phyloP scores from a whole-genome alignment of 352 stramenopile genomes.

The Phytophthora constricta region DNA sequence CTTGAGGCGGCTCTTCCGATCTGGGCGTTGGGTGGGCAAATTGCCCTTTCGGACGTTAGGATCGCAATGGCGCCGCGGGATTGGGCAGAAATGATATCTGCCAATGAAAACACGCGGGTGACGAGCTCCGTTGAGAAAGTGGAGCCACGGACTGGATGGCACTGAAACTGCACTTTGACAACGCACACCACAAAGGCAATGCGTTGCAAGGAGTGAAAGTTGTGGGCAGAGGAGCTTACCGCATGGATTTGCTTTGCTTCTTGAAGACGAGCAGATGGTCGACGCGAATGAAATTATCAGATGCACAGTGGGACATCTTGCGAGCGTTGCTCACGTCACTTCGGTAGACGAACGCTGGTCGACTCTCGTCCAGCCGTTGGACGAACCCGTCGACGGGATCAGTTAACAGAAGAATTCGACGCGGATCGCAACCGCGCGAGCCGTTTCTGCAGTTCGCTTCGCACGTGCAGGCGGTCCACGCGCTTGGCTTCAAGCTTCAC shows the following conservation, averaged over 20 bases:
- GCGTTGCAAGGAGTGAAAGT: too few relatives aligned
- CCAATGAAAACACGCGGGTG: neutral
- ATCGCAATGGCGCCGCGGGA: neutral
- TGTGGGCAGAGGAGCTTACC: too few relatives aligned
- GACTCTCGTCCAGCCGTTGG: neutral
- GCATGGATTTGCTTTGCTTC: too few relatives aligned
- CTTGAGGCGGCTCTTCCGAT: constrained; percentile 26
- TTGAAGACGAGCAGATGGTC: neutral
- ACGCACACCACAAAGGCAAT: too few relatives aligned
- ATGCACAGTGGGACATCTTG: constrained; percentile 26
- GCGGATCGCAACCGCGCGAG: constrained; percentile 16
- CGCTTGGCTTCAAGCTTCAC: constrained; percentile 69
- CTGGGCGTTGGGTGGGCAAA: constrained; percentile 19
- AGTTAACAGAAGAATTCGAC: neutral
- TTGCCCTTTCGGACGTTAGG: constrained; percentile 17
- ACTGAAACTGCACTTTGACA: too few relatives aligned
- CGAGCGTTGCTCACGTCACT: neutral
- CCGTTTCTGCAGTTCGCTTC: constrained; percentile 53
- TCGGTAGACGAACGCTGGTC: neutral
- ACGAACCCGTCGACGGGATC: neutral
- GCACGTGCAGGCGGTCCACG: constrained; percentile 59
- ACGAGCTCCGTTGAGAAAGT: too few relatives aligned
- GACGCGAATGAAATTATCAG: constrained; percentile 31
- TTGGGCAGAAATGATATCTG: neutral
- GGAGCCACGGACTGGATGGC: too few relatives aligned